These are phyloP conservation scores for Sporothrix sp. DNA, from an alignment of 2,329 filamentous ascomycete species.

Conservation along the genomic window DNA sequence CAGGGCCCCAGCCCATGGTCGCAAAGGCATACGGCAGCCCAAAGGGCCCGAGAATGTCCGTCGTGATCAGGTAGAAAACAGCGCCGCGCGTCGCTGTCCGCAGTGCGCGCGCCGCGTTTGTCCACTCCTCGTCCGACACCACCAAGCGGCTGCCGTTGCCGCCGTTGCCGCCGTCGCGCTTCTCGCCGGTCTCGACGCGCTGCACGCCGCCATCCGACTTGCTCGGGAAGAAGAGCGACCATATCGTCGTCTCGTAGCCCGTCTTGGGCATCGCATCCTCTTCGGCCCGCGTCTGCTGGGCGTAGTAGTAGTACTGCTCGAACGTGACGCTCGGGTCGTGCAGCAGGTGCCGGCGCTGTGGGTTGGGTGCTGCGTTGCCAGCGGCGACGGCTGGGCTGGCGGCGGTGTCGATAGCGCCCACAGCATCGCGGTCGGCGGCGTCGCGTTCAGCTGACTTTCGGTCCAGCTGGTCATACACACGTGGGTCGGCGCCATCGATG, in stretches of 20 bases:
- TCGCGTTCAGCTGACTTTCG: not conserved
- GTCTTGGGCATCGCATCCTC: constrained; percentile 21
- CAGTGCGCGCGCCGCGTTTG: constrained; percentile 34
- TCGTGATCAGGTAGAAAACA: constrained; percentile 40
- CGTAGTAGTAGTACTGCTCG: constrained; percentile 29
- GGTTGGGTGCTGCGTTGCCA: not conserved
- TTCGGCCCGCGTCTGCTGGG: constrained; percentile 24
- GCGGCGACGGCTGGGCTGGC: not conserved
- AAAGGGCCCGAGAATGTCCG: constrained; percentile 37
- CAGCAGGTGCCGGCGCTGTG: constrained; percentile 2
- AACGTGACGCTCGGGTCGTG: constrained; percentile 25
- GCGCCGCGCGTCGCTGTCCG: constrained; percentile 37
- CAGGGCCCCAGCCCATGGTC: constrained; percentile 27
- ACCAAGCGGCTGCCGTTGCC: constrained; percentile 10
- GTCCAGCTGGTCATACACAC: constrained; percentile 9
- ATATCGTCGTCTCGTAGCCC: constrained; percentile 16
- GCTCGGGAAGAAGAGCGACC: constrained; percentile 19
- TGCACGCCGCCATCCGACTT: constrained; percentile 17
- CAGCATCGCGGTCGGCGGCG: not conserved
- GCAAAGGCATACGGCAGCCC: constrained; percentile 27
- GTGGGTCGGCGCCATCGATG: constrained; percentile 15
- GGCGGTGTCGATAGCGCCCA: not conserved
- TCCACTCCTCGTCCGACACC: constrained; percentile 35
- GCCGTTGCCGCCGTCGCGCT: not conserved
- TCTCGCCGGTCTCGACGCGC: not conserved